Conservation (phyloP, 139 green algal species). For the Coelastrella sp. region DNA sequence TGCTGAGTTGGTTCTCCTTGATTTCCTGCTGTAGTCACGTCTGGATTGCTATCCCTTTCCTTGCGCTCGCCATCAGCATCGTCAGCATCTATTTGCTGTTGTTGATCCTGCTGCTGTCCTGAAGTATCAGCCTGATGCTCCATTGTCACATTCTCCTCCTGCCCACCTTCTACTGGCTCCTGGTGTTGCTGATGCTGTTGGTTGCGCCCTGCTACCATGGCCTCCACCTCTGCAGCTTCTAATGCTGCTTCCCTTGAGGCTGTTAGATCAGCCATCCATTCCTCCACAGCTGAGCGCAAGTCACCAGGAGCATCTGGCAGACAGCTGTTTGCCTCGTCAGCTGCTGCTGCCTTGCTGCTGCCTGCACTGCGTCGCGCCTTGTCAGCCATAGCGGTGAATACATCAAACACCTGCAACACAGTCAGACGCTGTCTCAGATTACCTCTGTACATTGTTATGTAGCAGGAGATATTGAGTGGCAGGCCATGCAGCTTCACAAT, state of each 20-base stretch:
- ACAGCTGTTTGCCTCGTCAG: background rate
- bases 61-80: background rate
- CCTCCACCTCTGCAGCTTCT: constrained; percentile 45
- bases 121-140: background rate
- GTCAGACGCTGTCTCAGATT: background rate
- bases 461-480: background rate
- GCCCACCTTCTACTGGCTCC: background rate
- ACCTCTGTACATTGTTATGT: background rate
- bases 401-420: constrained; percentile 55
- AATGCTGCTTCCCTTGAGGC: constrained; percentile 30
- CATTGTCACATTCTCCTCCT: background rate
- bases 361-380: background rate
- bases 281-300: background rate
- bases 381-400: constrained; percentile 53
- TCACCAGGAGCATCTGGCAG: constrained; percentile 1
- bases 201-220: background rate
- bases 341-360: background rate
- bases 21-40: background rate
- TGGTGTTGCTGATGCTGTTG: constrained; percentile 30
- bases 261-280: constrained; percentile 39
- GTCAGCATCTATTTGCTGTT: constrained; percentile 21
- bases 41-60: background rate
- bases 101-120: background rate
- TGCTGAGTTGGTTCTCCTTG: constrained; percentile 4
- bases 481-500: background rate